phyloP scores from a whole-genome alignment of 352 stramenopile species.

The Phytophthora aleatoria region DNA sequence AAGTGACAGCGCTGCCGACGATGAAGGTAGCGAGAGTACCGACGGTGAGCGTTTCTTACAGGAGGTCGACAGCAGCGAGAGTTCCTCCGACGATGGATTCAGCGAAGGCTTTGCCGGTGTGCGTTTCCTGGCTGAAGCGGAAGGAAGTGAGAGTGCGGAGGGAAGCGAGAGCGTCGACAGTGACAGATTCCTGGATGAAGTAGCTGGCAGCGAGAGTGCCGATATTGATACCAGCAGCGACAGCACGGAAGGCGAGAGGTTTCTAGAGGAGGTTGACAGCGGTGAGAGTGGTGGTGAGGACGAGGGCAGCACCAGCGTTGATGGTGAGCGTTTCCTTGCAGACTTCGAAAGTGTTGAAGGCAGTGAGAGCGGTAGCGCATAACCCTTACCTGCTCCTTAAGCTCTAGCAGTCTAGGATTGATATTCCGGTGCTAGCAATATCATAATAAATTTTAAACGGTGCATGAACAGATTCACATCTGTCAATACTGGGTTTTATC shows the following conservation, averaged over 20 bases:
- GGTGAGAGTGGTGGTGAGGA: neutral
- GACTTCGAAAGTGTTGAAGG: neutral
- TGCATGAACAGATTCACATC: too few species aligned
- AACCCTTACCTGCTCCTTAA: neutral
- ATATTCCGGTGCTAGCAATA: too few species aligned
- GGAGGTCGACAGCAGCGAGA: constrained; percentile 16
- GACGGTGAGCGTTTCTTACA: constrained; percentile 9
- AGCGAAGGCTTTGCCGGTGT: neutral
- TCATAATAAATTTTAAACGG: too few species aligned
- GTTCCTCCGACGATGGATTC: neutral
- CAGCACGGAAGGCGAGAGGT: neutral
- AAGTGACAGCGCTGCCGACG: constrained; percentile 3
- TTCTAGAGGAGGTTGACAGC: constrained; percentile 8
- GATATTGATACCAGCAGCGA: constrained; percentile 6
- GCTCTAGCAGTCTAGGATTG: too few species aligned
- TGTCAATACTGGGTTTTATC: too few species aligned
- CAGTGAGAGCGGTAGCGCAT: constrained; percentile 1
- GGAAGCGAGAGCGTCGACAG: constrained; percentile 1
- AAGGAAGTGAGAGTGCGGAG: constrained; percentile 2
- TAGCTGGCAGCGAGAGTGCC: constrained; percentile 12
- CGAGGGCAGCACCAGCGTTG: constrained; percentile 4
- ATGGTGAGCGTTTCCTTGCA: constrained; percentile 3
- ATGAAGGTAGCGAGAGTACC: constrained; percentile 4
- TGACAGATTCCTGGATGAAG: constrained; percentile 8
- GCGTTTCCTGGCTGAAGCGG: constrained; percentile 4